These are phyloP conservation scores for Coniosporium tulheliwenetii DNA, from an alignment of 2,329 filamentous ascomycete species.

Conservation along the genomic window DNA sequence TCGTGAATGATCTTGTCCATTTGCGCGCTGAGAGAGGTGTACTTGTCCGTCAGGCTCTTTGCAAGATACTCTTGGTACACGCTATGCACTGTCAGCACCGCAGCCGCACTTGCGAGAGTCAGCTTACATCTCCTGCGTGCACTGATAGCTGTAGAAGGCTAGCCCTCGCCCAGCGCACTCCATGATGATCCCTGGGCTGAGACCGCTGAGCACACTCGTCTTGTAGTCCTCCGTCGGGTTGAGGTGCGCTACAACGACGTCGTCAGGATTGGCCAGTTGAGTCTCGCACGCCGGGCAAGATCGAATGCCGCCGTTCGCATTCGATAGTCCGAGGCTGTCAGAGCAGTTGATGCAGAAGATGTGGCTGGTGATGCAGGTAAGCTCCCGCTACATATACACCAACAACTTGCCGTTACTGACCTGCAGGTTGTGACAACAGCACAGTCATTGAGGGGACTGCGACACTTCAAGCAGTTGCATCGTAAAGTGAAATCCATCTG, in stretches of 20 bases:
- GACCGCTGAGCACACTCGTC: constrained; percentile 66
- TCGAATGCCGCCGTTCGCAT: constrained; percentile 34
- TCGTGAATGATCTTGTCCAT: constrained; percentile 61
- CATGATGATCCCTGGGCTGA: constrained; percentile 69
- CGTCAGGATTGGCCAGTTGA: constrained; percentile 53
- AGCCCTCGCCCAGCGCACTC: constrained; percentile 70
- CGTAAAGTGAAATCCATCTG: constrained; percentile 63
- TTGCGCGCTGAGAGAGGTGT: constrained; percentile 44
- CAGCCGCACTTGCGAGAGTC: not conserved
- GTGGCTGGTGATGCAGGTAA: constrained; percentile 40
- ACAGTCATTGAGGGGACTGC: constrained; percentile 48
- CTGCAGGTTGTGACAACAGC: constrained; percentile 85
- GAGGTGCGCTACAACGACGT: constrained; percentile 55
- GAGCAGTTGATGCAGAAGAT: constrained; percentile 73
- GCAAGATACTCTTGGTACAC: constrained; percentile 64
- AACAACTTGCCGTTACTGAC: constrained; percentile 25
- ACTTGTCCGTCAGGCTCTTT: constrained; percentile 59
- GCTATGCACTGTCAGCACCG: constrained; percentile 23
- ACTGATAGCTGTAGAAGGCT: constrained; percentile 77
- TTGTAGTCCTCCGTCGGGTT: constrained; percentile 83
- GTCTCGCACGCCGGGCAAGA: constrained; percentile 64
- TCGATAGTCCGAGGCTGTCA: constrained; percentile 45
- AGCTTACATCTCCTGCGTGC: constrained; percentile 62
- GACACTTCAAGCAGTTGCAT: constrained; percentile 71
- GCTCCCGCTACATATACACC: not conserved